Evolutionary conservation across 2,329 filamentous ascomycete species (phyloP).

Genomic region (Calycina marina): DNA sequence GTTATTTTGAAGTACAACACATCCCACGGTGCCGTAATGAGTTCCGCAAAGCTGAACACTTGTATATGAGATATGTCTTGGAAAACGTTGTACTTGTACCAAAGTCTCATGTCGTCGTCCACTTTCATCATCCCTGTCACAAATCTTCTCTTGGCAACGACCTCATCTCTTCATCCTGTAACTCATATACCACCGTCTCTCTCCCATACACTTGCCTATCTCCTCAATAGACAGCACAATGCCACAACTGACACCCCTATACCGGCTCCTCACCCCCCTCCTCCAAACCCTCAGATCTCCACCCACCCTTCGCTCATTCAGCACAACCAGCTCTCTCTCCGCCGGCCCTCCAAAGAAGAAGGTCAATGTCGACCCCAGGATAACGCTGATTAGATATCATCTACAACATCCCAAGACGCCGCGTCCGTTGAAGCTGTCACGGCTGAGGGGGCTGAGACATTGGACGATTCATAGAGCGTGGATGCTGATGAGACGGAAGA

Average conservation of each 20-base stretch:
- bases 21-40: too few relatives aligned
- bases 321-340: not conserved
- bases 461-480: constrained; percentile 99
- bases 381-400: constrained; percentile 53
- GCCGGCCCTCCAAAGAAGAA: constrained; percentile 5
- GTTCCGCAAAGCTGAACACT: too few relatives aligned
- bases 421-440: constrained; percentile 74
- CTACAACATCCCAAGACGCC: constrained; percentile 54
- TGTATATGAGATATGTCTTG: too few relatives aligned
- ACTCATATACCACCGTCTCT: too few relatives aligned
- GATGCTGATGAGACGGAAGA: constrained; percentile 62
- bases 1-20: too few relatives aligned
- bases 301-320: too few relatives aligned
- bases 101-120: too few relatives aligned
- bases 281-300: constrained; percentile 12
- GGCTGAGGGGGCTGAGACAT: constrained; percentile 77
- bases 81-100: too few relatives aligned
- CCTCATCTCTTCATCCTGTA: too few relatives aligned
- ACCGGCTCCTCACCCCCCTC: constrained; percentile 16
- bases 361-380: constrained; percentile 15
- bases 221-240: constrained; percentile 7
- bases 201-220: too few relatives aligned
- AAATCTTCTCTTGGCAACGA: too few relatives aligned
- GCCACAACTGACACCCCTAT: constrained; percentile 9
- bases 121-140: too few relatives aligned